These are phyloP conservation scores for Termitomyces sp. DNA, from an alignment of 768 basidiomycete genomes.

Conservation along the genomic window DNA sequence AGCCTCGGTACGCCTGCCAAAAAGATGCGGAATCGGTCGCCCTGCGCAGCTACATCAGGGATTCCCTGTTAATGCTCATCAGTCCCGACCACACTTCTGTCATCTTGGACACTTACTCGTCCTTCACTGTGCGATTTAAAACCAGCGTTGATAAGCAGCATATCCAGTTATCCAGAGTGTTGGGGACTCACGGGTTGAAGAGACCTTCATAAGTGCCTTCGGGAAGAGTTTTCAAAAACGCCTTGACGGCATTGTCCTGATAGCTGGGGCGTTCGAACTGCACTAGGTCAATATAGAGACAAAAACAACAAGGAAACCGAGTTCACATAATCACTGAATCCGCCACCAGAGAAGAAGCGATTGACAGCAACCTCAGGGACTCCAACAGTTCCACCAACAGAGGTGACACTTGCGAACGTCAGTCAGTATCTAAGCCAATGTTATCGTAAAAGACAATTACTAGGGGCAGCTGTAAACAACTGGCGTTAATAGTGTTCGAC, in stretches of 20 bases:
- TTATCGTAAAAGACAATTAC: constrained; percentile 26
- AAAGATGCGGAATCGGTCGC: constrained; percentile 42
- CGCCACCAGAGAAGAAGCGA: constrained; percentile 63
- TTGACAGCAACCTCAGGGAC: constrained; percentile 52
- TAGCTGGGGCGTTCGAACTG: constrained; percentile 28
- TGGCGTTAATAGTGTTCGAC: not conserved
- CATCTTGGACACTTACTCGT: constrained; percentile 34
- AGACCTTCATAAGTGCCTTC: constrained; percentile 44
- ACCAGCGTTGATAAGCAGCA: not conserved
- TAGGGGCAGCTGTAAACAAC: constrained; percentile 38
- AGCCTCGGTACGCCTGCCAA: constrained; percentile 29
- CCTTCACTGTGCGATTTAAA: constrained; percentile 32
- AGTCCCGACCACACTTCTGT: not conserved
- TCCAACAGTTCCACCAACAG: constrained; percentile 58
- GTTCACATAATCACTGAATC: constrained; percentile 65
- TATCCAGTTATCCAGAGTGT: not conserved
- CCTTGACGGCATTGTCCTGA: constrained; percentile 36
- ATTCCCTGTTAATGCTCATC: constrained; percentile 32
- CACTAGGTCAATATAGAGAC: not conserved
- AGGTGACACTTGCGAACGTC: constrained; percentile 53
- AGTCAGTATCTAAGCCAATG: not conserved
- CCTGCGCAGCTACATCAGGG: constrained; percentile 66
- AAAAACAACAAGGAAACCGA: not conserved
- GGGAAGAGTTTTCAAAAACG: constrained; percentile 35
- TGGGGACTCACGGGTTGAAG: constrained; percentile 46